A percentile compares a stretch with the other conserved stretches of the same genome.
Evolutionary conservation across 495 filamentous ascomycete species (phyloP).

Genomic region (Physcia stellaris): DNA sequence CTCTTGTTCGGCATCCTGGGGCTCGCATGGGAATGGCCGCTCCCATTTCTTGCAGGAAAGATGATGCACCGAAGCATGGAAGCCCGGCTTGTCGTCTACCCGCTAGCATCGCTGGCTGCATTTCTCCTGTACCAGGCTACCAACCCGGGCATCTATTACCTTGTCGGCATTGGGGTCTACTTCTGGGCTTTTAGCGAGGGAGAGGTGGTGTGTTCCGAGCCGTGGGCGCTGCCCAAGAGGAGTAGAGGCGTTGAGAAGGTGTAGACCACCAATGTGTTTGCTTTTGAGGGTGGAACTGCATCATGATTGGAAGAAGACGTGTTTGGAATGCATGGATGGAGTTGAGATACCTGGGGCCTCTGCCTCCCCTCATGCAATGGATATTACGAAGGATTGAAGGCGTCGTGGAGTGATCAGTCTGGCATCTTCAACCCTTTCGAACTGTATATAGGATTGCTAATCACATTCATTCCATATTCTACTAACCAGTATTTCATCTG

Average conservation of each 20-base stretch:
- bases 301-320: too few species aligned
- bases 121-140: slow-evolving; percentile 82
- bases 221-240: slow-evolving; percentile 39
- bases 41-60: slow-evolving; percentile 38
- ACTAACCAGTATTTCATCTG: too few species aligned
- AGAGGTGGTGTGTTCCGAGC: slow-evolving; percentile 62
- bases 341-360: too few species aligned
- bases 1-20: slow-evolving; percentile 74
- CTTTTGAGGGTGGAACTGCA: too few species aligned
- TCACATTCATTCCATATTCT: too few species aligned
- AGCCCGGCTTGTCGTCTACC: slow-evolving; percentile 68
- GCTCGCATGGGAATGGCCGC: slow-evolving; percentile 84
- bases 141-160: slow-evolving; percentile 83
- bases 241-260: slow-evolving; percentile 1
- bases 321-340: too few species aligned
- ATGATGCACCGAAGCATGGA: slow-evolving; percentile 77
- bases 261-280: too few species aligned
- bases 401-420: too few species aligned
- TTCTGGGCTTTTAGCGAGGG: slow-evolving; percentile 97
- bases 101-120: slow-evolving; percentile 60
- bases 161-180: slow-evolving; percentile 75
- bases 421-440: too few species aligned
- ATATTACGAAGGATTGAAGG: too few species aligned
- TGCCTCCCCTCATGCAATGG: too few species aligned
- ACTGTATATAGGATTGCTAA: too few species aligned